Evolutionary conservation across 371 early-diverging fungal species (phyloP).

Genomic region (Lichtheimia ramosa): DNA sequence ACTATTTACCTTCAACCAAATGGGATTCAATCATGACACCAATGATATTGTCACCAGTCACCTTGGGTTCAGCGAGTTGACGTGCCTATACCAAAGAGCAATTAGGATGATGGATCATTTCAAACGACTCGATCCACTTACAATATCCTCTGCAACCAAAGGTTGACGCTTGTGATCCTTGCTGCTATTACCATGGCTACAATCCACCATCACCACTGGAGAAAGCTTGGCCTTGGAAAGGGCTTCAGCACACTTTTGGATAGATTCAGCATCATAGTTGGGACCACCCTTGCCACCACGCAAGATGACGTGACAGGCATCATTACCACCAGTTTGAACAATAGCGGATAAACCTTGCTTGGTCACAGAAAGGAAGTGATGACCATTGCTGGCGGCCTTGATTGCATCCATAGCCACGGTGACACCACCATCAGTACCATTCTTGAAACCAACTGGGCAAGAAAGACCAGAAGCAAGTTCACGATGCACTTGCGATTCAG

Average conservation of each 20-base stretch:
- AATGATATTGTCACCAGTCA: slow-evolving; percentile 61
- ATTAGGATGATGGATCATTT: not conserved
- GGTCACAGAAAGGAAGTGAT: slow-evolving; percentile 92
- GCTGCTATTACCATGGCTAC: slow-evolving; percentile 87
- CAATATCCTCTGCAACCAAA: slow-evolving; percentile 76
- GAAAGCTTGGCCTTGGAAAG: slow-evolving; percentile 65
- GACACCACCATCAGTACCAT: slow-evolving; percentile 88
- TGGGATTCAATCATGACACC: slow-evolving; percentile 89
- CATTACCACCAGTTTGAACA: slow-evolving; percentile 80
- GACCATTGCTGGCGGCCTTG: slow-evolving; percentile 81
- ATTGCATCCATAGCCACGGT: slow-evolving; percentile 90
- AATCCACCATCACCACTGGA: slow-evolving; percentile 87
- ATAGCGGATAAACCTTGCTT: slow-evolving; percentile 94
- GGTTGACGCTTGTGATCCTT: slow-evolving; percentile 82
- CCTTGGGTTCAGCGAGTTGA: slow-evolving; percentile 39
- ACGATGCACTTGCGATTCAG: slow-evolving; percentile 89
- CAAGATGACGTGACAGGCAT: slow-evolving; percentile 81
- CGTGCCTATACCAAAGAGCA: slow-evolving; percentile 20
- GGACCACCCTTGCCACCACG: slow-evolving; percentile 89
- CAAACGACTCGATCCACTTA: not conserved
- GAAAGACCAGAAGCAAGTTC: slow-evolving; percentile 91
- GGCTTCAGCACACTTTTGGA: slow-evolving; percentile 59
- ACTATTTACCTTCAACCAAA: slow-evolving; percentile 56
- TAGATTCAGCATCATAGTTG: slow-evolving; percentile 80
- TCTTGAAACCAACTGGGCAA: slow-evolving; percentile 94